Conservation (phyloP, 2,329 filamentous ascomycete species). For the Xylariaceae sp. region DNA sequence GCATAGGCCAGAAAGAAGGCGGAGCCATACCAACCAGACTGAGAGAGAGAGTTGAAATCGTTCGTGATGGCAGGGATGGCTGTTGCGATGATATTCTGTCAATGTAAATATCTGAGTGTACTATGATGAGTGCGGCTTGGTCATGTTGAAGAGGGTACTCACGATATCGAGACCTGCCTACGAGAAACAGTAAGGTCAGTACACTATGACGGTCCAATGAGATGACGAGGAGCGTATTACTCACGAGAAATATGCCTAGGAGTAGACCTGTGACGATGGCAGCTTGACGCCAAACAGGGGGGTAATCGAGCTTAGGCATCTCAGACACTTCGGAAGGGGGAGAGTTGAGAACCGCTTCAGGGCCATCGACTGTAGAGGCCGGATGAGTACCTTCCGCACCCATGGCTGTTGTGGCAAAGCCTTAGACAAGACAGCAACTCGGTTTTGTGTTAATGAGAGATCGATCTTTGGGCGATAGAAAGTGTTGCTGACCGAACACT, state of each 20-base stretch:
- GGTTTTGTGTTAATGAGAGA: too few relatives aligned
- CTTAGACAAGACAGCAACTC: too few relatives aligned
- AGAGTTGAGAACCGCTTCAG: not conserved
- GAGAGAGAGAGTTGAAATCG: constrained; percentile 40
- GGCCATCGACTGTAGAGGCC: not conserved
- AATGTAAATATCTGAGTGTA: not conserved
- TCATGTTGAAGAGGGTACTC: not conserved
- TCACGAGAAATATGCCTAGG: constrained; percentile 15
- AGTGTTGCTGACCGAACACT: too few relatives aligned
- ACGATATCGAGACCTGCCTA: constrained; percentile 21
- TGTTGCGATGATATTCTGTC: constrained; percentile 27
- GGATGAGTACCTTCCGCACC: not conserved
- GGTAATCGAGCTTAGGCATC: not conserved
- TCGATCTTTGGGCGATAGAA: too few relatives aligned
- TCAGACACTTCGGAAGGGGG: not conserved
- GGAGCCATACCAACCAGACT: constrained; percentile 45
- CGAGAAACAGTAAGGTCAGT: not conserved
- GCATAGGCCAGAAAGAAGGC: constrained; percentile 41
- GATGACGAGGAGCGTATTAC: not conserved
- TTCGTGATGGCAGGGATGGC: constrained; percentile 30
- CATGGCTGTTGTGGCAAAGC: not conserved
- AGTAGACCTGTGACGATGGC: constrained; percentile 15
- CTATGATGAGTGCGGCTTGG: not conserved
- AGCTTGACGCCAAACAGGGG: constrained; percentile 10
- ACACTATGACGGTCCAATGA: not conserved